These are phyloP conservation scores for Digitaria exilis DNA, from an alignment of 202 grass and related monocot species.

Conservation along the genomic window DNA sequence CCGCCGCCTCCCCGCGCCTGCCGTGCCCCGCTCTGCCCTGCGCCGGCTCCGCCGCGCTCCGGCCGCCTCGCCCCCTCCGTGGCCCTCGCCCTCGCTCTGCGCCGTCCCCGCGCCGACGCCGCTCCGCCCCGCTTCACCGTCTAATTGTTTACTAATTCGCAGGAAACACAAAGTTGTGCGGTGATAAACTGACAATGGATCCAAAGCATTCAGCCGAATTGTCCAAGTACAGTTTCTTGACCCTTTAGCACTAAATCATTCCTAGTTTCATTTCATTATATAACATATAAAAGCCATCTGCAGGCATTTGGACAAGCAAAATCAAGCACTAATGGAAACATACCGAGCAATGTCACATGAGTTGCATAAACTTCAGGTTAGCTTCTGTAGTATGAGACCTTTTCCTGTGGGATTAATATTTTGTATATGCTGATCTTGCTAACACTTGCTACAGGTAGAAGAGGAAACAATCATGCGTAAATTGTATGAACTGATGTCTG, in stretches of 20 bases:
- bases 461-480: slow-evolving; percentile 80
- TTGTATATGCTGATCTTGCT: slow-evolving; percentile 7
- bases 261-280: slow-evolving; percentile 2
- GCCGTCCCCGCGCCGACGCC: too few species aligned
- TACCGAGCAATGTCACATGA: slow-evolving; percentile 70
- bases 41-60: too few species aligned
- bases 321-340: slow-evolving; percentile 59
- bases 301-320: slow-evolving; percentile 76
- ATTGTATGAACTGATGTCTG: slow-evolving; percentile 58
- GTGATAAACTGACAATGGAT: slow-evolving; percentile 67
- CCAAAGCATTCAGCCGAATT: slow-evolving; percentile 60
- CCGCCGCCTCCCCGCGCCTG: too few species aligned
- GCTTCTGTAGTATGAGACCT: background rate
- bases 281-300: slow-evolving; percentile 15
- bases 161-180: slow-evolving; percentile 31
- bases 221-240: slow-evolving; percentile 49
- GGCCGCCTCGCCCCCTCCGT: too few species aligned
- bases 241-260: background rate
- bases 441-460: slow-evolving; percentile 52
- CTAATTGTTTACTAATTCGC: slow-evolving; percentile 16
- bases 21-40: too few species aligned
- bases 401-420: background rate
- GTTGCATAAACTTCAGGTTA: slow-evolving; percentile 68
- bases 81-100: too few species aligned
- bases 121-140: background rate